phyloP scores from a whole-genome alignment of 148 eudicot genomes.

The Polygonum aviculare region DNA sequence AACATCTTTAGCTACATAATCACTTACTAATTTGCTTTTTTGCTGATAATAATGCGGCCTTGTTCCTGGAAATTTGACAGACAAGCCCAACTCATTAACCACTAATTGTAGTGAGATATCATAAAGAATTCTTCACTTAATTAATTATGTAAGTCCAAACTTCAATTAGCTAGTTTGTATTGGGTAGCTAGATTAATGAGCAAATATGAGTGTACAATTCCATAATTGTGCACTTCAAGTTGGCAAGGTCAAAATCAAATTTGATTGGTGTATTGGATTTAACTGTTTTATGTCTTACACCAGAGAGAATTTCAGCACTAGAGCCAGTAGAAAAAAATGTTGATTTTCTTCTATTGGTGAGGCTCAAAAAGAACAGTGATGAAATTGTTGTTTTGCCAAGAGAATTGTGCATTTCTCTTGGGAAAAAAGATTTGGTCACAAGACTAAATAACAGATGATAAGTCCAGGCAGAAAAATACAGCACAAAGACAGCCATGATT shows the following conservation, averaged over 20 bases:
- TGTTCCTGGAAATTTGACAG: slow-evolving; percentile 22
- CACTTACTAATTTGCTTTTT: slow-evolving; percentile 41
- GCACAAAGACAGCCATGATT: too few species aligned
- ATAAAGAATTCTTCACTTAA: background rate
- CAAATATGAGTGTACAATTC: background rate
- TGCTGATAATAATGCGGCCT: slow-evolving; percentile 29
- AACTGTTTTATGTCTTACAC: background rate
- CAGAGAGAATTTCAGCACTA: too few species aligned
- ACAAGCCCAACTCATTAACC: slow-evolving; percentile 46
- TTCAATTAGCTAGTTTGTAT: background rate
- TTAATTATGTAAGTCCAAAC: background rate
- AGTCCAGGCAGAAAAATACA: too few species aligned
- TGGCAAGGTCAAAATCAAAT: background rate
- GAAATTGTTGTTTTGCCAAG: too few species aligned
- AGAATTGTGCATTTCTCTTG: too few species aligned
- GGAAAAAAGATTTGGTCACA: too few species aligned
- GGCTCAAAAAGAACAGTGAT: too few species aligned
- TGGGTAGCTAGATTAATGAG: background rate
- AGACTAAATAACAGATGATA: too few species aligned
- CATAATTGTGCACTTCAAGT: background rate
- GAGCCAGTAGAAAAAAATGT: background rate
- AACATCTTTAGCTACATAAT: slow-evolving; percentile 26
- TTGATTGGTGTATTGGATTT: background rate
- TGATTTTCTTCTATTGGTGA: too few species aligned
- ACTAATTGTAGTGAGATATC: slow-evolving; percentile 14